Evolutionary conservation across 257 asterid species (phyloP), one percentile per base, ranked within the genome.

Genomic region (Coffea eugenioides): DNA sequence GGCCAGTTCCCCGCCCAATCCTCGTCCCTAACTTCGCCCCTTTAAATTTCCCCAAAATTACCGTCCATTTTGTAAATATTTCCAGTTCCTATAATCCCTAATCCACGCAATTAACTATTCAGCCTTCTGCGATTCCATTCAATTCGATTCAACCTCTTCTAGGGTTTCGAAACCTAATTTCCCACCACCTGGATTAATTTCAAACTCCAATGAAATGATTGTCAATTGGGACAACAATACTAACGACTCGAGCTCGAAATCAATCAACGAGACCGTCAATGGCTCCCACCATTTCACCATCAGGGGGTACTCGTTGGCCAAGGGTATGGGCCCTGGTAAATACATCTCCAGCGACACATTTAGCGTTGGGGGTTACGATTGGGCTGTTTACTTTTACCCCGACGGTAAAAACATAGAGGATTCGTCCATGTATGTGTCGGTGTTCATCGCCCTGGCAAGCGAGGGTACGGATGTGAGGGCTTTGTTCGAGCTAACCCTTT

Each of bases 391-490:
- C 84, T 91, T 93, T 73, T 93, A 93, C 76, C 98, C 98, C 6
- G 97, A 93, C 34, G 98, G 98, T 8, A 93, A 93, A 77, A 93
- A 93, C 80, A 80, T 88, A 0, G 97, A 92, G 91, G 98, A 93
- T 82, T 84, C 90, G 23, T 88, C 98, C 1, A 34, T 81, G 77
- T 91, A 92, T 31, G 98, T 93, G 2, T 93, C 98, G 11, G 97
- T 90, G 34, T 92, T 93, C 79, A 90, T 93, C 57, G 98, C 98
- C 23, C 82, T 93, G 54, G 98, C 98, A 0, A 89, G 94, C 82
- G 98, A 93, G 68, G 98, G 97, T 51, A 88, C 95, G 2, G 98
- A 93, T 77, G 98, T 93, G 46, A 89, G 98, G 87, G 96, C 97
- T 16, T 83, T 93, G 70, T 93, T 93, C 78, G 98, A 93, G 87